Evolutionary conservation across 2,329 filamentous ascomycete genomes (phyloP).

Genomic region (Davidsoniella neocaledoniae): DNA sequence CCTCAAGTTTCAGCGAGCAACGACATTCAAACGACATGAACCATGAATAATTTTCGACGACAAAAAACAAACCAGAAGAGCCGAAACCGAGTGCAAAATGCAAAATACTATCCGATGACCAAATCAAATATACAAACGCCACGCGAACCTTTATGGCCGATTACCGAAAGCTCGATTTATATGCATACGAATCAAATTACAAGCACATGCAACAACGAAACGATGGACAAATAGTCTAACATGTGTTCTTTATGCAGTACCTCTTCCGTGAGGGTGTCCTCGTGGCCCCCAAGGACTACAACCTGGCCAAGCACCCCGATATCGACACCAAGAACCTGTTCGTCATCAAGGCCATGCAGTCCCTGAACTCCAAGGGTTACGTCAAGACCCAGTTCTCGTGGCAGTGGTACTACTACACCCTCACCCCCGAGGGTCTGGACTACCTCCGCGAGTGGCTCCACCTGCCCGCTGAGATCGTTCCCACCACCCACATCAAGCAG

Average conservation of each 20-base stretch:
- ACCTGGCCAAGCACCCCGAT: conserved; percentile 91
- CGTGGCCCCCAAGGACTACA: conserved; percentile 99
- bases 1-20: background rate
- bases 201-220: background rate
- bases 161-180: background rate
- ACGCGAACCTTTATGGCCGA: conserved; percentile 7
- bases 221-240: conserved; percentile 7
- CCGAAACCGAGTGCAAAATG: background rate
- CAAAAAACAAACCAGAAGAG: background rate
- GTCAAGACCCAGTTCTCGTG: conserved; percentile 99
- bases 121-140: background rate
- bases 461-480: conserved; percentile 97
- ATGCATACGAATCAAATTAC: background rate
- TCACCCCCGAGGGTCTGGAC: conserved; percentile 98
- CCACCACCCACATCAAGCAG: conserved; percentile 99
- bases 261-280: conserved; percentile 89
- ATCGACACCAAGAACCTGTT: conserved; percentile 99
- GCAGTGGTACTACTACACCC: conserved; percentile 99
- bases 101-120: background rate
- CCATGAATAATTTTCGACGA: background rate
- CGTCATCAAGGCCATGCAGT: conserved; percentile 98
- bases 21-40: conserved; percentile 15
- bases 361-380: conserved; percentile 91
- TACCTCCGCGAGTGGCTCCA: conserved; percentile 99
- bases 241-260: conserved; percentile 41